phyloP scores from a whole-genome alignment of 2,329 filamentous ascomycete species.

The Cercospora beticola region DNA sequence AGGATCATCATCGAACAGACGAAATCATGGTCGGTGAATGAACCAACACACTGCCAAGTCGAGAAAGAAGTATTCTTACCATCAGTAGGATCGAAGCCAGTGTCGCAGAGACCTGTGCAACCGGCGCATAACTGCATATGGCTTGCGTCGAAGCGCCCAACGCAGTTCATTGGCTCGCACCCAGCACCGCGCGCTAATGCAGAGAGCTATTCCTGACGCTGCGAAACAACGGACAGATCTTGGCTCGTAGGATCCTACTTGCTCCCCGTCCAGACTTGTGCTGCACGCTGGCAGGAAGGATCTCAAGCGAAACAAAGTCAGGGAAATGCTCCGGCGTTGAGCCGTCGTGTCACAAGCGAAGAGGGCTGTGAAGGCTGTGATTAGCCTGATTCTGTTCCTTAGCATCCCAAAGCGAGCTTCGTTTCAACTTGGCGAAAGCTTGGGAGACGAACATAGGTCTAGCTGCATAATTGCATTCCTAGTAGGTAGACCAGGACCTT shows the following conservation, averaged over 20 bases:
- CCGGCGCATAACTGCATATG: background rate
- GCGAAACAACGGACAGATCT: background rate
- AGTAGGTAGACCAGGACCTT: no score
- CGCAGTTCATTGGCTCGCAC: background rate
- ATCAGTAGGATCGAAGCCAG: background rate
- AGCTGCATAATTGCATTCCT: background rate
- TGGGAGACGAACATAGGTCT: background rate
- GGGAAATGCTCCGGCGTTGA: background rate
- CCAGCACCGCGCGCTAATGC: background rate
- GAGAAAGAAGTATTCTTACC: background rate
- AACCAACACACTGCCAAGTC: constrained; percentile 5
- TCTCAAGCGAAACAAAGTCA: background rate
- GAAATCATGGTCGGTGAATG: background rate
- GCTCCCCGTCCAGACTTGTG: background rate
- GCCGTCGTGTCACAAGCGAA: background rate
- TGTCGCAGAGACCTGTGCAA: background rate
- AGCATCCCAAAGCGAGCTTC: background rate
- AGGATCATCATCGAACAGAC: background rate
- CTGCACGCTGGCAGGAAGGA: background rate
- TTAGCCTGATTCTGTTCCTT: background rate
- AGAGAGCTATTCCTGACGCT: background rate
- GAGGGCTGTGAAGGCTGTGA: background rate
- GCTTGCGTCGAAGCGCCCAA: background rate
- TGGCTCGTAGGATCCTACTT: background rate
- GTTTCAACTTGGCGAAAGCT: background rate